A percentile compares a stretch with the other conserved stretches of the same genome.
These are phyloP conservation scores for Clarkia xantiana DNA, from an alignment of 345 rosid species.

Conservation along the genomic window DNA sequence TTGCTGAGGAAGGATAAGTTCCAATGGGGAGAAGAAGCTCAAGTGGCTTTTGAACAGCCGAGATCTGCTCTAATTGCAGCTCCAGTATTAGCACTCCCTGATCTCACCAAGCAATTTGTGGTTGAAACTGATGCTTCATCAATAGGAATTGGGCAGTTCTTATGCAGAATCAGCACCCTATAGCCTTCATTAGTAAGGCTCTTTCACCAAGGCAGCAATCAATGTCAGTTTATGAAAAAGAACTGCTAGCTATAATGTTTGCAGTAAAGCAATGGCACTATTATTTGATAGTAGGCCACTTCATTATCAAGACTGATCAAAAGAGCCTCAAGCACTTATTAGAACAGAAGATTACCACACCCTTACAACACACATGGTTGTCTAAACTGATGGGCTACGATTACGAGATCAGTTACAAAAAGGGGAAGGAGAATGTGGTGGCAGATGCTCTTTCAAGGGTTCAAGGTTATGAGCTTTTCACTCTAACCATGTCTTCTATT, in stretches of 20 bases:
- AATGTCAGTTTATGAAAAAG: neutral
- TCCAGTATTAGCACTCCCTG: neutral
- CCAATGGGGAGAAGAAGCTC: neutral
- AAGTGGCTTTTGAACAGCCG: neutral
- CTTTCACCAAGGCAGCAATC: neutral
- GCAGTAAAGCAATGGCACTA: too few species aligned
- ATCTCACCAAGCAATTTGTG: neutral
- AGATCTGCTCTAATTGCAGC: neutral
- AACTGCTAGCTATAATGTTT: too few species aligned
- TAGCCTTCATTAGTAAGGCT: neutral
- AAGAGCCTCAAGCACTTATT: neutral
- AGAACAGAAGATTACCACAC: neutral
- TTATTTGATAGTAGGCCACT: too few species aligned
- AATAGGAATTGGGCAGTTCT: neutral
- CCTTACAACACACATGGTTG: neutral
- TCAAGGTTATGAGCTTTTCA: too few species aligned
- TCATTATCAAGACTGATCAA: too few species aligned
- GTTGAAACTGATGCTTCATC: too few species aligned
- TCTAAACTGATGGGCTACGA: neutral
- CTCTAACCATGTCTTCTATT: neutral
- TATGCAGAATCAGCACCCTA: neutral
- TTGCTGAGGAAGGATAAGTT: neutral
- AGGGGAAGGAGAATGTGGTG: neutral
- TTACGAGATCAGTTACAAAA: neutral
- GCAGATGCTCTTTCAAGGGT: slow-evolving; percentile 1